Base-by-base conservation (phyloP, 2,329 filamentous ascomycete species). In the Apiospora malaysiana region DNA sequence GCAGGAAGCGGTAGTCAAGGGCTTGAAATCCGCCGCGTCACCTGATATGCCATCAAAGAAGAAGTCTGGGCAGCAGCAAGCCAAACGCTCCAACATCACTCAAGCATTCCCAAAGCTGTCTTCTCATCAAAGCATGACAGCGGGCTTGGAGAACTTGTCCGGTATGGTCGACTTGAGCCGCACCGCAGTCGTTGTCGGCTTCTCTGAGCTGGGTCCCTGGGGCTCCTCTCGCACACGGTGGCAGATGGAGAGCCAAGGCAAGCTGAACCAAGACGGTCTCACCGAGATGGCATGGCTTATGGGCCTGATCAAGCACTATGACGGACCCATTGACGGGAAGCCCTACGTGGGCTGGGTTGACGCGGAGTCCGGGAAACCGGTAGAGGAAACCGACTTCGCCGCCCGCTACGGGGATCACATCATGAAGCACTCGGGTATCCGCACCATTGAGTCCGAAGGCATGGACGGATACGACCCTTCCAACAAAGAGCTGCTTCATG, bases 261-360 rank as follows among this genome's bases (percentile, higher is more conserved):
- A 97, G 79, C 98, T 99, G 85, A 98, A 95, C 10, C 90, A 98
- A 14, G 96, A 98, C 82, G 96, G 96, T 42, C 98, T 95, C 78
- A 92, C 99, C 71, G 96, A 99, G 84, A 99, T 99, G 96, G 95
- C 96, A 40, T 99, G 96, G 96, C 94, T 99, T 82, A 99, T 98
- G 95, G 96, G 96, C 79, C 90, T 98, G 72, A 98, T 99, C 86
- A 97, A 95, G 88, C 97, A 99, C 23, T 94, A 97, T 86, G 98
- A 98, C 77, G 96, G 95, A 23, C 91, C 91, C 45, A 90, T 98
- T 81, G 98, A 98, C 86, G 95, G 95, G 81, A 93, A 97, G 85
- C 92, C 93, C 74, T 98, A 98, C 85, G 94, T 95, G 75, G 96
- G 96, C 76, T 99, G 94, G 94, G 93, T 99, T 71, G 96, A 99